A percentile compares a stretch with the other conserved stretches of the same genome.
These are phyloP conservation scores for Scedosporium boydii DNA, from an alignment of 2,329 filamentous ascomycete genomes.

Conservation along the genomic window DNA sequence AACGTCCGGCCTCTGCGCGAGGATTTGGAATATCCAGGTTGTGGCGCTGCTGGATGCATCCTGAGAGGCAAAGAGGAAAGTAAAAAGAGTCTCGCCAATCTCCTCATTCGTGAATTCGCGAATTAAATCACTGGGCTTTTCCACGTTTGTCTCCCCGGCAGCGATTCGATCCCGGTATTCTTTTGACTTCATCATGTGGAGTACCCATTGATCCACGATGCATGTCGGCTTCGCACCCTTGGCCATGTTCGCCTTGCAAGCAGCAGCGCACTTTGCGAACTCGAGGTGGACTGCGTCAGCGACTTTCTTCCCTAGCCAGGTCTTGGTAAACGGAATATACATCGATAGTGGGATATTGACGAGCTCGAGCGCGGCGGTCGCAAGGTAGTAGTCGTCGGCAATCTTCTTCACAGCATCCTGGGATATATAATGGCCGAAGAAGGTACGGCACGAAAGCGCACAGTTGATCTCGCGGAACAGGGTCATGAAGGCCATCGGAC, in stretches of 20 bases:
- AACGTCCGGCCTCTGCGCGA: conserved; percentile 40
- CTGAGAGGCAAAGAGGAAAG: conserved; percentile 43
- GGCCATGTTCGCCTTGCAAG: conserved; percentile 63
- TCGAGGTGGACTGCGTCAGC: conserved; percentile 62
- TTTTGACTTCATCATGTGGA: conserved; percentile 63
- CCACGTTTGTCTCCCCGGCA: conserved; percentile 35
- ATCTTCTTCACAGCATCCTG: conserved; percentile 64
- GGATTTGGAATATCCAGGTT: conserved; percentile 41
- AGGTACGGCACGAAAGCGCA: conserved; percentile 68
- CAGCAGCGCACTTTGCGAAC: conserved; percentile 62
- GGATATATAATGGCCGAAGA: conserved; percentile 71
- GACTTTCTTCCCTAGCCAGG: conserved; percentile 67
- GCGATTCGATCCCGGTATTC: conserved; percentile 55
- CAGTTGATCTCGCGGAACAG: conserved; percentile 71
- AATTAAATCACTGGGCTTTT: conserved; percentile 36
- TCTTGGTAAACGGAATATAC: conserved; percentile 66
- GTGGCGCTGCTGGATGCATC: conserved; percentile 44
- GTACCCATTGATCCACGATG: conserved; percentile 71
- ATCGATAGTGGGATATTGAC: conserved; percentile 65
- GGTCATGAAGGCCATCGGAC: conserved; percentile 59
- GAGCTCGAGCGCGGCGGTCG: conserved; percentile 68
- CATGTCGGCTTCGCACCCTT: conserved; percentile 58
- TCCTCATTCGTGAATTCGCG: conserved; percentile 40
- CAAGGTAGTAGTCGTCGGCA: conserved; percentile 69
- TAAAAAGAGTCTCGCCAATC: conserved; percentile 40